Base-by-base conservation (phyloP, 192 early-diverging fungal species). In the Pilaira anomala region DNA sequence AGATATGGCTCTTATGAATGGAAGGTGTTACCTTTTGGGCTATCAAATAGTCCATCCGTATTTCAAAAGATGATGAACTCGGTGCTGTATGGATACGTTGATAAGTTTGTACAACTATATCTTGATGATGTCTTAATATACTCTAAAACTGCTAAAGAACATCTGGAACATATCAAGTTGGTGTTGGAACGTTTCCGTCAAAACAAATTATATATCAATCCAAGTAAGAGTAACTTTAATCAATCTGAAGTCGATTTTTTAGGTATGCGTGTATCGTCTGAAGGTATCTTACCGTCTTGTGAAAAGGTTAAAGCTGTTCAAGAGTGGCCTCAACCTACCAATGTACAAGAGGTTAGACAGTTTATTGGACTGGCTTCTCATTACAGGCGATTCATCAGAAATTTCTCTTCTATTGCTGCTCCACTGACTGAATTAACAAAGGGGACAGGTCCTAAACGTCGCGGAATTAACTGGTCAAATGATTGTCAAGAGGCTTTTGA, bases 121-220 rank as follows among this genome's bases (percentile, higher is more conserved):
- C 21, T 80, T 7, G 79, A 80, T 55, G 69, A 80, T 56, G 68
- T 80, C n/a, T 50, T 76, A 13, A 63, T 80, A 8, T 80, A 66
- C 40, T 58, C 44, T 26, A 57, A 62, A 12, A 49, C 60, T 22
- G 30, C 52, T 25, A 66, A 63, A 26, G 63, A 79, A 16, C 79
- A 73, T 45, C 1, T 66, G 22, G 22, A 70, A n/a, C 68, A 75
- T 24, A 19, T 67, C 0, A 2, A 29, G 8, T 18, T 25, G n/a
- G 56, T 67, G 0, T 40, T 80, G 0, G 11, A 69, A 24, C 22
- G 13, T 0, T 56, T 80, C 11, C 40, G n/a, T n/a, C 60, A 22
- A 26, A 39, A 18, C 73, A 77, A 54, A 61, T 73, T 5, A 7
- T 25, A 5, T 13, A 25, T 50, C 45, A 68, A 67, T 28, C 3